Conservation (phyloP, 1,284 basidiomycete species). For the Trametes versicolor region DNA sequence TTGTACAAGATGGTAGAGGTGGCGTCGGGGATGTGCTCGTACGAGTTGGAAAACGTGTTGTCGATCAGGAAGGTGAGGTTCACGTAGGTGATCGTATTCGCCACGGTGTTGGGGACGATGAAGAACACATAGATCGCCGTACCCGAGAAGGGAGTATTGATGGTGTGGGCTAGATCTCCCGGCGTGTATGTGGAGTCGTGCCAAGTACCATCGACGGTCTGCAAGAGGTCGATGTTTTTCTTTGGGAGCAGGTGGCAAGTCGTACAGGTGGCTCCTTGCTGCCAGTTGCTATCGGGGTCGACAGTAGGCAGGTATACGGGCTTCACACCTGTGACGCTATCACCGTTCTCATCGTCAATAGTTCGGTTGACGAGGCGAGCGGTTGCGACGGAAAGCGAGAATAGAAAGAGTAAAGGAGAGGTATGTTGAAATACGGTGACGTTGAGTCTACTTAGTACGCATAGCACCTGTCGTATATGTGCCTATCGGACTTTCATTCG, state of each 20-base stretch:
- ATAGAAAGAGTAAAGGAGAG: neutral
- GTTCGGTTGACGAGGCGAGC: slow-evolving; percentile 8
- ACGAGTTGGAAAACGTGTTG: slow-evolving; percentile 8
- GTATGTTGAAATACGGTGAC: slow-evolving; percentile 8
- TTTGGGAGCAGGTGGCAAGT: neutral
- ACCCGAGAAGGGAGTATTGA: slow-evolving; percentile 15
- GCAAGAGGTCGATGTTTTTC: neutral
- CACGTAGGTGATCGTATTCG: slow-evolving; percentile 15
- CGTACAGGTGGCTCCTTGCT: neutral
- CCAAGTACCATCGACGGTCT: slow-evolving; percentile 22
- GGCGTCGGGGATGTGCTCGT: slow-evolving; percentile 8
- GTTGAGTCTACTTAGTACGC: too few relatives aligned
- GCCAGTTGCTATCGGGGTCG: too few relatives aligned
- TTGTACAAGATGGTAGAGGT: slow-evolving; percentile 4
- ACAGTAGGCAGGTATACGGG: slow-evolving; percentile 9
- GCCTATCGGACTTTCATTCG: too few relatives aligned
- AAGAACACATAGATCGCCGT: slow-evolving; percentile 15
- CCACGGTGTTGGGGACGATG: neutral
- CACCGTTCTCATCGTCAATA: slow-evolving; percentile 21
- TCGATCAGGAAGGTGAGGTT: slow-evolving; percentile 23
- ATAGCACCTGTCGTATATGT: too few relatives aligned
- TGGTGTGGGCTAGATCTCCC: neutral
- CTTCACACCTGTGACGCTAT: slow-evolving; percentile 8
- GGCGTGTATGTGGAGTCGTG: slow-evolving; percentile 23
- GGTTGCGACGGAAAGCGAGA: neutral